Evolutionary conservation across 176 grass and related monocot genomes (phyloP).

Genomic region (Aegilops bicornis): DNA sequence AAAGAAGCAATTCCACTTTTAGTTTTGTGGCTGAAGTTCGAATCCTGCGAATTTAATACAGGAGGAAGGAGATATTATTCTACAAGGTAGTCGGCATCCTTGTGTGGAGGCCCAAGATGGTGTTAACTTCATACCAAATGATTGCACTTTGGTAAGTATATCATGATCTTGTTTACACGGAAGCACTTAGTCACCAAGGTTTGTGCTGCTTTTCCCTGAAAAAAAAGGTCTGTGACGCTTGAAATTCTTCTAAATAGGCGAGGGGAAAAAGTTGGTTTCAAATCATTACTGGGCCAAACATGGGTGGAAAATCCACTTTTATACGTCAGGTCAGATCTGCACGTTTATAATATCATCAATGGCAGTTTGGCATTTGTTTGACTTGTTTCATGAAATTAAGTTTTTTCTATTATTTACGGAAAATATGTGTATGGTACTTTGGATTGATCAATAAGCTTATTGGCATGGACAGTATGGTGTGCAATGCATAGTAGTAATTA

Average conservation of each 20-base stretch:
- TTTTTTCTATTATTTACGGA: constrained; percentile 1
- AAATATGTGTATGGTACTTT: constrained; percentile 21
- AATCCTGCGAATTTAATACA: constrained; percentile 39
- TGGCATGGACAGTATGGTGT: background rate
- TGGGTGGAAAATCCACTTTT: constrained; percentile 99
- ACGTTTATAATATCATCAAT: background rate
- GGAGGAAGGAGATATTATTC: constrained; percentile 92
- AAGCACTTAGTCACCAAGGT: background rate
- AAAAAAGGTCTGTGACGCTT: constrained; percentile 16
- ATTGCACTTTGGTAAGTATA: constrained; percentile 81
- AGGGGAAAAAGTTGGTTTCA: constrained; percentile 99
- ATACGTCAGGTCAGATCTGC: constrained; percentile 79
- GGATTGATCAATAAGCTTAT: constrained; percentile 12
- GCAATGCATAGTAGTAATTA: constrained; percentile 11
- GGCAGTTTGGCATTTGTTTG: background rate
- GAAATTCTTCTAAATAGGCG: constrained; percentile 53
- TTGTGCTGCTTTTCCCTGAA: constrained; percentile 13
- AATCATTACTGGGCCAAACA: constrained; percentile 98
- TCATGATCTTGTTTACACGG: background rate
- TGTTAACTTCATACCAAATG: constrained; percentile 96
- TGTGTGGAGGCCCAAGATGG: constrained; percentile 98
- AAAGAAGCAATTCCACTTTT: constrained; percentile 19
- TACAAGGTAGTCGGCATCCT: constrained; percentile 93
- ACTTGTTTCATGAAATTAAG: background rate
- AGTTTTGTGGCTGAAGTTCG: background rate